Conservation (phyloP, 805 yeast species). For the Cyberlindnera bimundalis region DNA sequence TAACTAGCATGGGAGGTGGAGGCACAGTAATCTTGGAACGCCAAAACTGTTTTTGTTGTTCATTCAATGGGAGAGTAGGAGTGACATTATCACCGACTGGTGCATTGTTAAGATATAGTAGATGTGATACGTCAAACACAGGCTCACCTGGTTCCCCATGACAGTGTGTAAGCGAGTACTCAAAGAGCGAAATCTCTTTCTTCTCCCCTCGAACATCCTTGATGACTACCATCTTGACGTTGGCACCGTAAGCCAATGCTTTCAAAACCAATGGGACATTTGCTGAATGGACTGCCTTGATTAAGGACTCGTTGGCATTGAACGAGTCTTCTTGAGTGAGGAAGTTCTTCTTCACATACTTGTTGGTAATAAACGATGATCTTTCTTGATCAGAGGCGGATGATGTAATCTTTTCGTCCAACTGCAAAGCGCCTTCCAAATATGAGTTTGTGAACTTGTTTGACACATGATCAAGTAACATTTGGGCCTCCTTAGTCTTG, state of each 20-base stretch:
- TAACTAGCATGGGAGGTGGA: background rate
- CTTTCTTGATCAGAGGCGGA: conserved; percentile 44
- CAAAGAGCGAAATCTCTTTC: conserved; percentile 35
- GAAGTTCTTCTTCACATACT: conserved; percentile 57
- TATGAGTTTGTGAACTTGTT: conserved; percentile 56
- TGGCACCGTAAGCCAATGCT: conserved; percentile 46
- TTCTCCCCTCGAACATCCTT: conserved; percentile 21
- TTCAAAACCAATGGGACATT: conserved; percentile 42
- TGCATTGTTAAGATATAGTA: conserved; percentile 55
- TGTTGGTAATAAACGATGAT: conserved; percentile 55
- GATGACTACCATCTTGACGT: conserved; percentile 40
- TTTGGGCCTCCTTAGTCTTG: conserved; percentile 55
- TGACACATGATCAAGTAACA: conserved; percentile 51
- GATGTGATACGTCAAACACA: conserved; percentile 51
- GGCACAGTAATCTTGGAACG: conserved; percentile 34
- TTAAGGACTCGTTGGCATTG: conserved; percentile 35
- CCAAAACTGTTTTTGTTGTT: conserved; percentile 56
- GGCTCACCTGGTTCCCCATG: conserved; percentile 28
- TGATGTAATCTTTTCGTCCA: conserved; percentile 30
- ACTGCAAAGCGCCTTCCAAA: conserved; percentile 46
- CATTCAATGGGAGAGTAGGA: conserved; percentile 37
- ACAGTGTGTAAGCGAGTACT: conserved; percentile 52
- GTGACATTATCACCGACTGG: conserved; percentile 37
- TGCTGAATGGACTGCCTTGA: conserved; percentile 52
- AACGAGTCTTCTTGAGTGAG: conserved; percentile 22